Conservation (phyloP, 23 red algal species). For the Cyanidium caldarium region DNA sequence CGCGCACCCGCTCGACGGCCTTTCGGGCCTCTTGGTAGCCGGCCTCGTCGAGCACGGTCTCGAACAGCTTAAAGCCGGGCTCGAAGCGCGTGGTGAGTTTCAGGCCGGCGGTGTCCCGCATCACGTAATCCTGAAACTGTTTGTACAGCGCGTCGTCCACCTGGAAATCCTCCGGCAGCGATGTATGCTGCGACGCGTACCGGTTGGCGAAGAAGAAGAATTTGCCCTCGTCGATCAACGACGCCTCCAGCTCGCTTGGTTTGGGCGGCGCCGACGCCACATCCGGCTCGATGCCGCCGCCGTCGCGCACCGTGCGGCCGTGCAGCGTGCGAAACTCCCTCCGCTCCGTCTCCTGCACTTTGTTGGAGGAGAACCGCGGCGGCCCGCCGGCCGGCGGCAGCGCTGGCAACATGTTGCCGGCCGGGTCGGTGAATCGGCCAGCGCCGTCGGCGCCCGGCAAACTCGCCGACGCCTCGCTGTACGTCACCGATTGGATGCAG, state of each 20-base stretch:
- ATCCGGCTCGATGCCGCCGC: conserved; percentile 88
- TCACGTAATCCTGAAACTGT: conserved; percentile 58
- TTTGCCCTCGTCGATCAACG: conserved; percentile 41
- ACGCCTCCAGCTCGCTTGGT: conserved; percentile 47
- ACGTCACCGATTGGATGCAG: conserved; percentile 86
- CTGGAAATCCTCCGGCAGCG: conserved; percentile 24
- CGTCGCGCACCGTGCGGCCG: conserved; percentile 65
- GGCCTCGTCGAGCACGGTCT: conserved; percentile 31
- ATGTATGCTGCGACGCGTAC: conserved; percentile 25
- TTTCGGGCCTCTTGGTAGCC: conserved; percentile 42
- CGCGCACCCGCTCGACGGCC: conserved; percentile 25
- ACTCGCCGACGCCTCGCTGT: conserved; percentile 18
- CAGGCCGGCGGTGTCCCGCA: not conserved
- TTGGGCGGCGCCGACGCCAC: conserved; percentile 16
- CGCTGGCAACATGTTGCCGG: conserved; percentile 11
- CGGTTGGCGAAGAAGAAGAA: conserved; percentile 79
- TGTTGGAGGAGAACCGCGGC: not conserved
- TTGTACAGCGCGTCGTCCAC: conserved; percentile 50
- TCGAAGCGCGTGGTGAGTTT: conserved; percentile 63
- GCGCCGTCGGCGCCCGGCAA: conserved; percentile 14
- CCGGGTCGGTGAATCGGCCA: conserved; percentile 13
- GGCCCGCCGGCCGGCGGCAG: not conserved
- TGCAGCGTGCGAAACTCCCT: conserved; percentile 49
- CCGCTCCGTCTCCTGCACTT: conserved; percentile 6
- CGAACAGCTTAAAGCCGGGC: conserved; percentile 36